Percentiles rank a stretch among this genome's conserved stretches.
Evolutionary conservation across 2,329 filamentous ascomycete species (phyloP).

Genomic region (Parastagonospora nodorum): DNA sequence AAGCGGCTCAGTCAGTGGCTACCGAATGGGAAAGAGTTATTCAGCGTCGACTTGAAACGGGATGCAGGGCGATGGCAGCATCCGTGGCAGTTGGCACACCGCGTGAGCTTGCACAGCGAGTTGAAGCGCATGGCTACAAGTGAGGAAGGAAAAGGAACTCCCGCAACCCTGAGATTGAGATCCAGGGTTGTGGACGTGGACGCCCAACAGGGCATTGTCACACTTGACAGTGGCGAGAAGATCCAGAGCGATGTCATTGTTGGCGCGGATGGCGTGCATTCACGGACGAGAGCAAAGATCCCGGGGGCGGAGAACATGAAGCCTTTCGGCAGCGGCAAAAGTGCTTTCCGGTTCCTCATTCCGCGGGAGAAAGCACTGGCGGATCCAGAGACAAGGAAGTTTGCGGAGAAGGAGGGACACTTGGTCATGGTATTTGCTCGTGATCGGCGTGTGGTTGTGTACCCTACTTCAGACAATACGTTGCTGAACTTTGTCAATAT

Average conservation of each 20-base stretch:
- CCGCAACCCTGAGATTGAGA: conserved; percentile 48
- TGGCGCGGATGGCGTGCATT: conserved; percentile 61
- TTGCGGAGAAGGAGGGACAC: conserved; percentile 46
- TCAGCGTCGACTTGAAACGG: conserved; percentile 44
- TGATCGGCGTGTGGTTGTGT: conserved; percentile 54
- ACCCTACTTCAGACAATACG: conserved; percentile 54
- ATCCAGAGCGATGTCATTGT: conserved; percentile 57
- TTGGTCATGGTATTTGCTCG: conserved; percentile 52
- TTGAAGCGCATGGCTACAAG: conserved; percentile 56
- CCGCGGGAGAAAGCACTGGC: conserved; percentile 50
- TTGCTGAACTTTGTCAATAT: conserved; percentile 55
- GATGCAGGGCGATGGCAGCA: conserved; percentile 56
- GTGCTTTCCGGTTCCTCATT: conserved; percentile 63
- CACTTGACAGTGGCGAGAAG: conserved; percentile 47
- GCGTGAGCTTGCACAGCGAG: conserved; percentile 58
- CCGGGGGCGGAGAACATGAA: conserved; percentile 39
- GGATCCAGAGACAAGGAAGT: conserved; percentile 48
- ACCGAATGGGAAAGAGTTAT: conserved; percentile 42
- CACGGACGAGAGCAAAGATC: conserved; percentile 32
- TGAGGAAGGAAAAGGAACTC: conserved; percentile 40
- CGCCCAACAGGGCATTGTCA: conserved; percentile 24
- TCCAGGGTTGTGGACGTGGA: conserved; percentile 54
- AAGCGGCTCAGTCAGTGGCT: conserved; percentile 46
- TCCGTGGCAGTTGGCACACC: conserved; percentile 60
- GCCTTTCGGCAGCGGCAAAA: conserved; percentile 58